A percentile compares a stretch with the other conserved stretches of the same genome.
Conservation (phyloP, 176 grass and related monocot species). For the Carex littledalei region DNA sequence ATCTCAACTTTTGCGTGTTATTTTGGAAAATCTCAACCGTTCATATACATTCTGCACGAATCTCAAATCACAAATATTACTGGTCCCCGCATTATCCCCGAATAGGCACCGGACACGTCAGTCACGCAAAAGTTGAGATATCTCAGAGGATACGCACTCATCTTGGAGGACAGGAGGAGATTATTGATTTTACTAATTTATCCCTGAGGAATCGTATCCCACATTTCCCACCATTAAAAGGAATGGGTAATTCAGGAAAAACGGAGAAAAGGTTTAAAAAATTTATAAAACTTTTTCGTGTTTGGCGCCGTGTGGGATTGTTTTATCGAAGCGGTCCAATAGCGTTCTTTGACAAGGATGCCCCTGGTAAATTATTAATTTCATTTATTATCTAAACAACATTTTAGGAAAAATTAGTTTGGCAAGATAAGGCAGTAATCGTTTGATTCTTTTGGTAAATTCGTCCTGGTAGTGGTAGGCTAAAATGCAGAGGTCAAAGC, state of each 20-base stretch:
- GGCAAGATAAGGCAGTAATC: background rate
- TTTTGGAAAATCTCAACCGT: no score
- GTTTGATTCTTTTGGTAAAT: background rate
- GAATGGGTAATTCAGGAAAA: background rate
- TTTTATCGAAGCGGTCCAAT: constrained; percentile 17
- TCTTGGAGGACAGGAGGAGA: background rate
- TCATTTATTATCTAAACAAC: background rate
- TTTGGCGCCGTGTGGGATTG: constrained; percentile 17
- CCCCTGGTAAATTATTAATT: background rate
- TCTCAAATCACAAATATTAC: no score
- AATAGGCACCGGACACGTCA: no score
- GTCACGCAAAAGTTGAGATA: no score
- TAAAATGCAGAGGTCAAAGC: background rate
- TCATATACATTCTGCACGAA: no score
- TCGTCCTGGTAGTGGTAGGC: background rate
- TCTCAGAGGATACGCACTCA: no score
- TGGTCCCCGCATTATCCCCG: no score
- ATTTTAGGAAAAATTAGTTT: background rate
- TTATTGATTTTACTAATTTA: constrained; percentile 9
- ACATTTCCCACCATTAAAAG: background rate
- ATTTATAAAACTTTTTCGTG: background rate
- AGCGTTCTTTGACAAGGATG: background rate
- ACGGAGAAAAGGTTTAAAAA: background rate
- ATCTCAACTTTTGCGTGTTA: no score
- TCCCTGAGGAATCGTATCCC: background rate